These are phyloP conservation scores for Kodamaea plutei DNA, from an alignment of 1,139 yeast species.

Conservation along the genomic window DNA sequence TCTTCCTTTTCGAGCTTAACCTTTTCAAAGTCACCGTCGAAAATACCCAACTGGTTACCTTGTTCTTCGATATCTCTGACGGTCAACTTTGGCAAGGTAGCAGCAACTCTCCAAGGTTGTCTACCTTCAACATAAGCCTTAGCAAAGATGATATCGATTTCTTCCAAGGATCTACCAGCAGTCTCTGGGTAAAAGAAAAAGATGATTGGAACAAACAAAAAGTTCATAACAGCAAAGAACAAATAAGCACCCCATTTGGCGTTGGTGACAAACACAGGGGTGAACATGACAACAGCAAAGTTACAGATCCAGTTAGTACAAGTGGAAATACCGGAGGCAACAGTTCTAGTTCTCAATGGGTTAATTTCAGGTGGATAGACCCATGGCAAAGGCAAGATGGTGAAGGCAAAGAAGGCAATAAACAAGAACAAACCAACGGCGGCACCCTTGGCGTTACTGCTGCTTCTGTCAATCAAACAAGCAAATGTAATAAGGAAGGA, in stretches of 20 bases:
- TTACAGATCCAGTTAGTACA: constrained; percentile 50
- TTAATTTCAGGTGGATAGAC: constrained; percentile 61
- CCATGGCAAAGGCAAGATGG: constrained; percentile 45
- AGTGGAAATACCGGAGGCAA: constrained; percentile 47
- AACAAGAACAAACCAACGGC: constrained; percentile 32
- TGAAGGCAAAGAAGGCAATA: constrained; percentile 26
- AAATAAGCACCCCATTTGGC: constrained; percentile 43
- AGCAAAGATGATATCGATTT: constrained; percentile 23
- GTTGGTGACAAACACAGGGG: constrained; percentile 46
- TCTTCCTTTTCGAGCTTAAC: constrained; percentile 31
- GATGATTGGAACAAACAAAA: constrained; percentile 22
- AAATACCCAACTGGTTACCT: constrained; percentile 43
- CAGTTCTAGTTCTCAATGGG: constrained; percentile 59
- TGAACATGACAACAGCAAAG: constrained; percentile 51
- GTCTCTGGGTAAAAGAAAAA: constrained; percentile 32
- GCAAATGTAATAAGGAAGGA: constrained; percentile 41
- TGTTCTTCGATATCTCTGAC: constrained; percentile 45
- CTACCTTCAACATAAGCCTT: constrained; percentile 41
- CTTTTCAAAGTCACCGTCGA: constrained; percentile 32
- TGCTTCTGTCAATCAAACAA: constrained; percentile 33
- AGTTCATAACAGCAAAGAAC: constrained; percentile 25
- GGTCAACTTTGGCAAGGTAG: constrained; percentile 44
- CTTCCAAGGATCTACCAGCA: constrained; percentile 30
- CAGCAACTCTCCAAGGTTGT: constrained; percentile 50
- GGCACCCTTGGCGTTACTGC: constrained; percentile 41